These are phyloP conservation scores for Erythrobasidium hasegawianum DNA, from an alignment of 1,284 basidiomycete genomes.

Conservation along the genomic window DNA sequence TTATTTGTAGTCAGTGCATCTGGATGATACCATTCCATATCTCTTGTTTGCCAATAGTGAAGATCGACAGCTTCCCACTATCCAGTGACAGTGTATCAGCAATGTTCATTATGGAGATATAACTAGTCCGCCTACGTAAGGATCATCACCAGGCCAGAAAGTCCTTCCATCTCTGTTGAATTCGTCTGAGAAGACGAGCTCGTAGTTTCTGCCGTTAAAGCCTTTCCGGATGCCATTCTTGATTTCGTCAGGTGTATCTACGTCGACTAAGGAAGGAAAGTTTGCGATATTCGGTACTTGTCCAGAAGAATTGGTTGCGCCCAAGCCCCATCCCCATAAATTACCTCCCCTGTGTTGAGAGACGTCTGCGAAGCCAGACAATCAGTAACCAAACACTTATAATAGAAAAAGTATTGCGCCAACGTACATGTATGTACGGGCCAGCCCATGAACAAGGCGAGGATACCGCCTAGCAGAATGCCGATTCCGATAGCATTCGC, in stretches of 20 bases:
- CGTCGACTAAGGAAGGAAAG: constrained; percentile 47
- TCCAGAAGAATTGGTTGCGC: constrained; percentile 42
- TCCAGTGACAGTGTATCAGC: no score
- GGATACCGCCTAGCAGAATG: constrained; percentile 43
- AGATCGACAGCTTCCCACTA: constrained; percentile 73
- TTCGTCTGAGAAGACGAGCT: constrained; percentile 77
- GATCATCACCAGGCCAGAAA: constrained; percentile 63
- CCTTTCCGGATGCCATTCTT: constrained; percentile 40
- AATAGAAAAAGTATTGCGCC: not conserved
- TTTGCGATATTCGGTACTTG: constrained; percentile 43
- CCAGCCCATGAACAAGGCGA: constrained; percentile 43
- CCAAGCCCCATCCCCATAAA: constrained; percentile 35
- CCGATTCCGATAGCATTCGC: constrained; percentile 40
- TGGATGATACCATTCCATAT: constrained; percentile 61
- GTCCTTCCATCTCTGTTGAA: constrained; percentile 75
- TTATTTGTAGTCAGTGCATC: constrained; percentile 69
- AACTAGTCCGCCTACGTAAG: constrained; percentile 49
- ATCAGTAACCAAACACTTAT: not conserved
- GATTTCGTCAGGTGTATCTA: constrained; percentile 47
- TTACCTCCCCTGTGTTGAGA: constrained; percentile 1
- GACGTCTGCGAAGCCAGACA: constrained; percentile 13
- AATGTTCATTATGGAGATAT: no score
- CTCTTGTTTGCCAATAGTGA: constrained; percentile 62
- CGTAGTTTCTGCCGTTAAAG: constrained; percentile 42
- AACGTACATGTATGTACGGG: constrained; percentile 35